These are phyloP conservation scores for Porphyridium purpureum DNA, from an alignment of 23 red algal species.

Conservation along the genomic window DNA sequence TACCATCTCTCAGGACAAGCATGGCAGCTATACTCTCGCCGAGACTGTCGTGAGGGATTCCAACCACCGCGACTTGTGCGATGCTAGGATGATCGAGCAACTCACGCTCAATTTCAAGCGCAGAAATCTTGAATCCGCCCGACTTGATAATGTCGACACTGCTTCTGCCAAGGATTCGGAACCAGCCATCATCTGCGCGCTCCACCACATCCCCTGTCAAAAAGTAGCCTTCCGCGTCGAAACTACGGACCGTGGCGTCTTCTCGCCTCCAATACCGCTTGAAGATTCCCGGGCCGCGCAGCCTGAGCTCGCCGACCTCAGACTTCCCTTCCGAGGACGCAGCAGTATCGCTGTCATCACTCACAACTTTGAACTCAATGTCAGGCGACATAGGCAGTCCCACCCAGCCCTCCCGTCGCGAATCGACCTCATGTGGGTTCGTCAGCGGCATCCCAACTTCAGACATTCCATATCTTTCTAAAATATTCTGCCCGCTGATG, in stretches of 20 bases:
- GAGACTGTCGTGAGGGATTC: slow-evolving; percentile 29
- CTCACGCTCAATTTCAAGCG: slow-evolving; percentile 68
- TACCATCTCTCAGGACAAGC: slow-evolving; percentile 15
- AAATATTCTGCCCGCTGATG: slow-evolving; percentile 31
- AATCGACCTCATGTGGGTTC: slow-evolving; percentile 26
- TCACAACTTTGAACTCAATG: slow-evolving; percentile 11
- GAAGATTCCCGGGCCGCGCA: slow-evolving; percentile 60
- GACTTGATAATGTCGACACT: slow-evolving; percentile 72
- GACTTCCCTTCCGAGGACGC: neutral
- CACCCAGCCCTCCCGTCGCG: slow-evolving; percentile 15
- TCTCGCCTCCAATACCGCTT: slow-evolving; percentile 39
- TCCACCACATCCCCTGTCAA: slow-evolving; percentile 76
- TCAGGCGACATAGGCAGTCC: slow-evolving; percentile 17
- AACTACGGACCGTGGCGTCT: slow-evolving; percentile 29
- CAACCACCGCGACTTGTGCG: slow-evolving; percentile 38
- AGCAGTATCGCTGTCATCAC: neutral
- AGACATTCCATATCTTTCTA: slow-evolving; percentile 93
- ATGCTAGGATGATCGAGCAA: slow-evolving; percentile 23
- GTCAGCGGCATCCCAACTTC: slow-evolving; percentile 56
- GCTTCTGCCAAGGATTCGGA: slow-evolving; percentile 35
- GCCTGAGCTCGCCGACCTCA: slow-evolving; percentile 30
- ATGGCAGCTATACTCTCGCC: slow-evolving; percentile 54
- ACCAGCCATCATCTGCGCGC: slow-evolving; percentile 9
- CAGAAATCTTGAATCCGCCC: slow-evolving; percentile 79
- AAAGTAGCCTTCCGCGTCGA: slow-evolving; percentile 69